phyloP scores from a whole-genome alignment of 108 stramenopile genomes.

The Discostella stelligeroides region DNA sequence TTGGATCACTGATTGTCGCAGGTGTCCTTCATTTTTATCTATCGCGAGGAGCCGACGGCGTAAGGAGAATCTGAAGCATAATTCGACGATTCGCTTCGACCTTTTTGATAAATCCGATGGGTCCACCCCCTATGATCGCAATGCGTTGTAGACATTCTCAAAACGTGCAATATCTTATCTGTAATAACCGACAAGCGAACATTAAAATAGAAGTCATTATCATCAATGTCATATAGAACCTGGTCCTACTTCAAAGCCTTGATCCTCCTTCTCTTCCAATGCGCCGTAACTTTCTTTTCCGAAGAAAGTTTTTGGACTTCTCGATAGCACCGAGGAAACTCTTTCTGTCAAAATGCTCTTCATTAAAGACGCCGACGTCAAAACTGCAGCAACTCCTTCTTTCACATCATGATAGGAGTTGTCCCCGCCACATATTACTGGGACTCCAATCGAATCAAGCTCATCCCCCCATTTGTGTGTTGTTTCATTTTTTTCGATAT shows the following conservation, averaged over 20 bases:
- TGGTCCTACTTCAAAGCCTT: not conserved
- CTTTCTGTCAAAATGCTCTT: not conserved
- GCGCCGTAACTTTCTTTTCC: not conserved
- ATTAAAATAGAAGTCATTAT: too few relatives aligned
- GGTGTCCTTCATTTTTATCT: slow-evolving; percentile 45
- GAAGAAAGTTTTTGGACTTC: too few relatives aligned
- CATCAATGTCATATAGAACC: too few relatives aligned
- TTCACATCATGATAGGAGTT: not conserved
- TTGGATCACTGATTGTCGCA: slow-evolving; percentile 38
- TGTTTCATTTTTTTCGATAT: not conserved
- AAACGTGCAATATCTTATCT: too few relatives aligned
- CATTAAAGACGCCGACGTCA: not conserved
- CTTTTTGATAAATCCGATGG: too few relatives aligned
- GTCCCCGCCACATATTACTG: too few relatives aligned
- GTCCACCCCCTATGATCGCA: too few relatives aligned
- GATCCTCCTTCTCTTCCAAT: not conserved
- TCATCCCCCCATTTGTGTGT: not conserved
- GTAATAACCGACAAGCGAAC: too few relatives aligned
- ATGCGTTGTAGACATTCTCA: too few relatives aligned
- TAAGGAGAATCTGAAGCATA: not conserved
- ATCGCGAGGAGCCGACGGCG: slow-evolving; percentile 5
- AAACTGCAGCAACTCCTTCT: not conserved
- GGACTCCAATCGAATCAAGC: not conserved
- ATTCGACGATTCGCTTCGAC: too few relatives aligned
- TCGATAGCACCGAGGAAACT: not conserved